Conservation (phyloP, 495 filamentous ascomycete genomes). For the Parmelia sp. region DNA sequence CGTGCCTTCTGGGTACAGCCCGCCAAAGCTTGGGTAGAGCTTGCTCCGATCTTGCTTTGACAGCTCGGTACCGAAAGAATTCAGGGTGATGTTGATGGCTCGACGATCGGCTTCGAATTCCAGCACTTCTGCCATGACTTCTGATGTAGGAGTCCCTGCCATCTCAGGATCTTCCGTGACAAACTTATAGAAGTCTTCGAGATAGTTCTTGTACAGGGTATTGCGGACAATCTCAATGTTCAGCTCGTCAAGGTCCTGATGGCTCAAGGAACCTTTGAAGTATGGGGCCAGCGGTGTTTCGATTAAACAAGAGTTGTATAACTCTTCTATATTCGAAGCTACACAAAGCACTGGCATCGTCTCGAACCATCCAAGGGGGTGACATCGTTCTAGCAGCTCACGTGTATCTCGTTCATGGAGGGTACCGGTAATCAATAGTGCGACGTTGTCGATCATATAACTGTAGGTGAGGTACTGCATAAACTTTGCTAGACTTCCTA, state of each 20-base stretch:
- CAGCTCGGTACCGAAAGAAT: constrained; percentile 97
- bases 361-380: constrained; percentile 98
- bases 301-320: constrained; percentile 95
- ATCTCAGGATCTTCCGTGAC: constrained; percentile 81
- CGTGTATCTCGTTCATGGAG: constrained; percentile 95
- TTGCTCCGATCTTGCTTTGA: constrained; percentile 91
- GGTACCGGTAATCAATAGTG: constrained; percentile 95
- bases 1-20: constrained; percentile 87
- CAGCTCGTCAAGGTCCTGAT: constrained; percentile 94
- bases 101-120: constrained; percentile 95
- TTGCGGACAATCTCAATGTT: constrained; percentile 99
- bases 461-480: constrained; percentile 96
- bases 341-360: constrained; percentile 97
- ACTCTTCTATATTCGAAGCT: constrained; percentile 94
- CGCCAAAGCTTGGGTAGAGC: constrained; percentile 87
- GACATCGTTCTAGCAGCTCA: constrained; percentile 90
- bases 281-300: constrained; percentile 94
- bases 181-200: constrained; percentile 94
- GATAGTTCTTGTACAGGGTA: constrained; percentile 98
- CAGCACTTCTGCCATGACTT: constrained; percentile 90
- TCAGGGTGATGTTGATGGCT: constrained; percentile 98
- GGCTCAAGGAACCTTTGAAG: constrained; percentile 91
- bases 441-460: constrained; percentile 99
- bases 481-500: constrained; percentile 84
- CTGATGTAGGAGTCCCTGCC: constrained; percentile 78